These are phyloP conservation scores for Annulohypoxylon stygium DNA, from an alignment of 495 filamentous ascomycete genomes.

Conservation along the genomic window DNA sequence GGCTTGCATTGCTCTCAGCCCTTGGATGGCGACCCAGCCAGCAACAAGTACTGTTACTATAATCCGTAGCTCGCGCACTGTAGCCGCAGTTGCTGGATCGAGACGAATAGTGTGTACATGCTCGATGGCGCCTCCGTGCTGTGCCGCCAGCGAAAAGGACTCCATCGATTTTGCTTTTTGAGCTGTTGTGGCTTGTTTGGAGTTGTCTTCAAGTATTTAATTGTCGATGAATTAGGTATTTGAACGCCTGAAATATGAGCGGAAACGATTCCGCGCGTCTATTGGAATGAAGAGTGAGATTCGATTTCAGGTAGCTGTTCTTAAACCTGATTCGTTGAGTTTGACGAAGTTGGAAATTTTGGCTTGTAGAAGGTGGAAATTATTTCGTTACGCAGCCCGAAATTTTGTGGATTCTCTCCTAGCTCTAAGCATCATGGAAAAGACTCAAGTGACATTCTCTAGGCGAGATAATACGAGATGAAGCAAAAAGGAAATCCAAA, in stretches of 20 bases:
- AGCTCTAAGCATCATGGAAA: conserved; percentile 10
- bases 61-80: conserved; percentile 77
- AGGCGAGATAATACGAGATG: background rate
- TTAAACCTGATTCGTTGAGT: background rate
- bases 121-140: conserved; percentile 49
- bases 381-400: conserved; percentile 6
- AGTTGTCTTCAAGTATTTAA: too few relatives aligned
- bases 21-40: conserved; percentile 67
- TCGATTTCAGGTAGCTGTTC: conserved; percentile 1
- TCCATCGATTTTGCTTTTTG: conserved; percentile 44
- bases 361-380: background rate
- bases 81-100: conserved; percentile 51
- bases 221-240: too few relatives aligned
- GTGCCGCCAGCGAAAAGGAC: conserved; percentile 49
- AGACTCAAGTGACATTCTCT: background rate
- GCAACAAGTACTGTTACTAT: conserved; percentile 77
- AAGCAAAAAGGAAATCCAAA: background rate
- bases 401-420: conserved; percentile 25
- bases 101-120: conserved; percentile 49
- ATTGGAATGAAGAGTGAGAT: background rate
- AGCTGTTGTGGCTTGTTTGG: too few relatives aligned
- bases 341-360: conserved; percentile 7
- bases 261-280: background rate
- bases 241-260: background rate
- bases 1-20: conserved; percentile 25